Evolutionary conservation across 495 filamentous ascomycete species (phyloP).

Genomic region (Umbilicaria muhlenbergii): DNA sequence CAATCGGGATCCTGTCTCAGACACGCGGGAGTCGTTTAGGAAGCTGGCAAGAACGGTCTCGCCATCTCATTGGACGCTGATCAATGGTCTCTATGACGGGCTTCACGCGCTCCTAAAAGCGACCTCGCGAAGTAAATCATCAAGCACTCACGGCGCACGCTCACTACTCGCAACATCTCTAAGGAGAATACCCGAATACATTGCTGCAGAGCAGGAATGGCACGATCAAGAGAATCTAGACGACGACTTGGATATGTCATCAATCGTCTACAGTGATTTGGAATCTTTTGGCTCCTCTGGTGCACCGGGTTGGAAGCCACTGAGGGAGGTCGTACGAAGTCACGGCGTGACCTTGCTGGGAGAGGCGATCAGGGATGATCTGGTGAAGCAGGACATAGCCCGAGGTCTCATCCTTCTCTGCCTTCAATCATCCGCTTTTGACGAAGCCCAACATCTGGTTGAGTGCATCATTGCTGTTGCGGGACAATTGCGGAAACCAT

Average conservation of each 20-base stretch:
- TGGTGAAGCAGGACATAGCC: conserved; percentile 19
- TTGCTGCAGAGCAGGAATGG: conserved; percentile 41
- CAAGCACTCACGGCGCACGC: conserved; percentile 17
- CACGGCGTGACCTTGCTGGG: conserved; percentile 47
- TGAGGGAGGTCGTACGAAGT: conserved; percentile 47
- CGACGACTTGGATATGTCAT: conserved; percentile 22
- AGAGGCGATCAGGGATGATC: conserved; percentile 34
- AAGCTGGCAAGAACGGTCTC: no score
- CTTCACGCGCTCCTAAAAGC: background rate
- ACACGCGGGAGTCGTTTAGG: no score
- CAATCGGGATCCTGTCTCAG: no score
- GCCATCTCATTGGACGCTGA: background rate
- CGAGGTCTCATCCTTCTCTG: conserved; percentile 1
- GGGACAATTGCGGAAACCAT: background rate
- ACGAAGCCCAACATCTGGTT: conserved; percentile 10
- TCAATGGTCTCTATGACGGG: background rate
- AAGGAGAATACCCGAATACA: conserved; percentile 46
- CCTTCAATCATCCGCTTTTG: conserved; percentile 2
- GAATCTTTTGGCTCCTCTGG: conserved; percentile 39
- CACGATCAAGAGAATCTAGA: conserved; percentile 33
- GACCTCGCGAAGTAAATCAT: background rate
- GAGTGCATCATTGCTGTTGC: conserved; percentile 1
- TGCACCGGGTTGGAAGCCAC: conserved; percentile 44
- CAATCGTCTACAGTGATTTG: conserved; percentile 46
- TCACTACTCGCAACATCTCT: conserved; percentile 52